Conservation (phyloP, 202 grass and related monocot genomes). For the Alloteropsis angusta region DNA sequence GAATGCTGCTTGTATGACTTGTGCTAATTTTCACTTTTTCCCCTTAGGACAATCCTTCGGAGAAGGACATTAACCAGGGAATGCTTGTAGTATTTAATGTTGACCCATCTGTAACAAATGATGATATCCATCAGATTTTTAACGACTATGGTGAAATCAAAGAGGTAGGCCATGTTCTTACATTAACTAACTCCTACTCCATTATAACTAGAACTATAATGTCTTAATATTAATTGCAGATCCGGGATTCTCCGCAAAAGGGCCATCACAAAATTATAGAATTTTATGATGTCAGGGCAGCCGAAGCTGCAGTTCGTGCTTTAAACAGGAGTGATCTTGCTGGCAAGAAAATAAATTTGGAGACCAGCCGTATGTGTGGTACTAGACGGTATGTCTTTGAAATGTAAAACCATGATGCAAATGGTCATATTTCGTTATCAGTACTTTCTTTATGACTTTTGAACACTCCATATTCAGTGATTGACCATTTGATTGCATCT, state of each 20-base stretch:
- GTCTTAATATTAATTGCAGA: constrained; percentile 36
- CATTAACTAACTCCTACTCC: constrained; percentile 10
- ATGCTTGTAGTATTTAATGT: constrained; percentile 80
- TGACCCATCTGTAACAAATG: constrained; percentile 70
- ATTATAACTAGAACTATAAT: constrained; percentile 14
- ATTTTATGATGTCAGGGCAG: constrained; percentile 85
- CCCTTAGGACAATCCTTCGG: constrained; percentile 68
- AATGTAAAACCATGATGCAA: background rate
- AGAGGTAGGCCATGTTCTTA: constrained; percentile 48
- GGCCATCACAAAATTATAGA: constrained; percentile 84
- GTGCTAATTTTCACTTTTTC: background rate
- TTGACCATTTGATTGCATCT: background rate
- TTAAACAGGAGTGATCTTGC: constrained; percentile 69
- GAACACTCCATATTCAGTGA: background rate
- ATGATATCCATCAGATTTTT: constrained; percentile 78
- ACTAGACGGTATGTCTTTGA: constrained; percentile 47
- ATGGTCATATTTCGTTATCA: background rate
- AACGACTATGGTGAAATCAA: constrained; percentile 82
- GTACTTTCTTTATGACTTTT: constrained; percentile 13
- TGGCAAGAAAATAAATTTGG: constrained; percentile 79
- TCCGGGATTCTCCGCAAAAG: constrained; percentile 55
- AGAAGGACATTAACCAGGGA: constrained; percentile 93
- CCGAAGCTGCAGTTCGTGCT: constrained; percentile 60
- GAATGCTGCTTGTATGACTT: background rate
- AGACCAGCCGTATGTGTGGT: constrained; percentile 45